phyloP scores from a whole-genome alignment of 306 rosid species.

The Lathyrus tuberosus region DNA sequence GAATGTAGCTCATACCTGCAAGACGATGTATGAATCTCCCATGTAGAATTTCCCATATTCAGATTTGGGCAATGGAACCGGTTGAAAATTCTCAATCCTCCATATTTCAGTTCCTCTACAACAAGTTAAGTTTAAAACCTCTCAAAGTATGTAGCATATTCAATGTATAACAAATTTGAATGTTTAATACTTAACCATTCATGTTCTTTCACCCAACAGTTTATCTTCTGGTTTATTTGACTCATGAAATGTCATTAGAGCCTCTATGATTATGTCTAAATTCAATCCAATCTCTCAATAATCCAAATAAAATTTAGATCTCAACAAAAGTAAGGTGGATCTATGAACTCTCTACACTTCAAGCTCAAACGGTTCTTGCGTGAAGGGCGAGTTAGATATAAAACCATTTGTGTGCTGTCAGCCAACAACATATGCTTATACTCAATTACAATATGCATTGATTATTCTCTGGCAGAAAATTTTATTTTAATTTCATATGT shows the following conservation, averaged over 20 bases:
- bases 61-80: conserved; percentile 85
- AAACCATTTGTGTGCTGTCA: not conserved
- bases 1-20: conserved; percentile 66
- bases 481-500: conserved; percentile 1
- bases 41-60: conserved; percentile 88
- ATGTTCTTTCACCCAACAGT: conserved; percentile 13
- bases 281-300: conserved; percentile 1
- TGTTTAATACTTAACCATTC: conserved; percentile 7
- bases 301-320: not conserved
- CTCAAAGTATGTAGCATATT: conserved; percentile 31
- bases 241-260: conserved; percentile 20
- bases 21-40: conserved; percentile 89
- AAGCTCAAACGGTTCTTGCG: conserved; percentile 18
- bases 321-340: conserved; percentile 16
- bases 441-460: conserved; percentile 16
- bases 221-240: conserved; percentile 19
- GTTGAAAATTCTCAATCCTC: conserved; percentile 95
- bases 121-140: conserved; percentile 63
- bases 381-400: not conserved
- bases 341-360: not conserved
- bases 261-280: conserved; percentile 17
- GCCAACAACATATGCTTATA: conserved; percentile 29
- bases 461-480: conserved; percentile 10
- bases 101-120: conserved; percentile 94
- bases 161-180: conserved; percentile 30